Percentiles rank a stretch among this genome's conserved stretches.
Evolutionary conservation across 257 asterid genomes (phyloP).

Genomic region (Nemophila menziesii): DNA sequence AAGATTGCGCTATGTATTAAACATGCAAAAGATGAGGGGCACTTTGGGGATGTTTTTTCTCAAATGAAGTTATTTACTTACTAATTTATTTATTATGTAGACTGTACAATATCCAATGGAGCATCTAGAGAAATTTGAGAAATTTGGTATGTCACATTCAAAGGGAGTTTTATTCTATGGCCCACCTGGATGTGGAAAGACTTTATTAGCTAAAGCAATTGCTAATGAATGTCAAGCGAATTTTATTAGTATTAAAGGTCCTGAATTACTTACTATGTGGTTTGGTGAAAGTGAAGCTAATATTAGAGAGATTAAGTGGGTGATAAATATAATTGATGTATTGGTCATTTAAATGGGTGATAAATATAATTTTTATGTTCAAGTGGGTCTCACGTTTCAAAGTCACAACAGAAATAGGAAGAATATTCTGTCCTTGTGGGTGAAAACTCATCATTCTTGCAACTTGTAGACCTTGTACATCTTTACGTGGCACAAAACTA

Average conservation of each 20-base stretch:
- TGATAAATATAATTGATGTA: too few relatives aligned
- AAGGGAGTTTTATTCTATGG: conserved; percentile 60
- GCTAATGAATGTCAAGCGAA: conserved; percentile 66
- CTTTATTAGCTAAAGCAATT: conserved; percentile 56
- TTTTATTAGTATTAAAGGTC: conserved; percentile 53
- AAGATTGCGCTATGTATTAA: too few relatives aligned
- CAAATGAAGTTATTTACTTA: not conserved
- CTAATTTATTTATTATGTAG: conserved; percentile 16
- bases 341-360: too few relatives aligned
- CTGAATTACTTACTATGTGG: conserved; percentile 66
- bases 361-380: too few relatives aligned
- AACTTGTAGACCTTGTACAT: too few relatives aligned
- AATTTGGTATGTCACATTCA: conserved; percentile 65
- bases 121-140: conserved; percentile 57
- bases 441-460: too few relatives aligned
- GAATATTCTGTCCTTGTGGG: too few relatives aligned
- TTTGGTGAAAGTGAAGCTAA: conserved; percentile 68
- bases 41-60: not conserved
- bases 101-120: conserved; percentile 66
- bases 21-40: too few relatives aligned
- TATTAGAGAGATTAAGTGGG: conserved; percentile 58
- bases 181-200: conserved; percentile 68
- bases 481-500: too few relatives aligned
- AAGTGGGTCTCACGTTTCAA: too few relatives aligned
- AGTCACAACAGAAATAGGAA: too few relatives aligned